Conservation (phyloP, 2,329 filamentous ascomycete genomes). For the Leptoxyphium fumago region DNA sequence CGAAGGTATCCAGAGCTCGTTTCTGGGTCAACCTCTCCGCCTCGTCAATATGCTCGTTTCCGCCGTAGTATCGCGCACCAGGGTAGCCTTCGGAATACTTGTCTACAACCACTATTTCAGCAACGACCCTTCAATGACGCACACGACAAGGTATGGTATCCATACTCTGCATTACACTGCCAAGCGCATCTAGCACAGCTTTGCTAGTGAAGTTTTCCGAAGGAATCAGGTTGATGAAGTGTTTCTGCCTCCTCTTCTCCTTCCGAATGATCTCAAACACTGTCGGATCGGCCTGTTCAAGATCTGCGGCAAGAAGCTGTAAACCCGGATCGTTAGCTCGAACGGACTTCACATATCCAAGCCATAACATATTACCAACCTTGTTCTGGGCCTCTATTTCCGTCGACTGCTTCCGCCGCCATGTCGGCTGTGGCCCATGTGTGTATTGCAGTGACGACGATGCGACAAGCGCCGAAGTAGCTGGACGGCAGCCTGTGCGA, state of each 20-base stretch:
- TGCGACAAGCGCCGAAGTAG: background rate
- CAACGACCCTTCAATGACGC: background rate
- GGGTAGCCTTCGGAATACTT: conserved; percentile 99
- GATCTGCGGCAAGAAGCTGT: conserved; percentile 63
- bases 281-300: conserved; percentile 72
- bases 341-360: background rate
- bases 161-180: conserved; percentile 88
- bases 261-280: conserved; percentile 85
- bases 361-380: background rate
- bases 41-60: conserved; percentile 90
- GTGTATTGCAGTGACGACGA: background rate
- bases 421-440: background rate
- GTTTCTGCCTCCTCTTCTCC: conserved; percentile 93
- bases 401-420: background rate
- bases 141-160: conserved; percentile 4
- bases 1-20: conserved; percentile 76
- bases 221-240: conserved; percentile 95
- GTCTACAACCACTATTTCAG: conserved; percentile 28
- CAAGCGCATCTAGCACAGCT: conserved; percentile 78
- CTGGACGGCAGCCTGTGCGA: background rate
- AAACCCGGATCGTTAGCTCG: conserved; percentile 4
- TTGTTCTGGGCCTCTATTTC: background rate
- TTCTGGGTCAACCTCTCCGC: conserved; percentile 81
- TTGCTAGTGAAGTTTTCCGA: conserved; percentile 94
- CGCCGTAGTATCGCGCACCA: conserved; percentile 89